Evolutionary conservation across 2,329 filamentous ascomycete genomes (phyloP), one percentile per base, ranked within the genome.

Genomic region (Pseudogymnoascus sp.): DNA sequence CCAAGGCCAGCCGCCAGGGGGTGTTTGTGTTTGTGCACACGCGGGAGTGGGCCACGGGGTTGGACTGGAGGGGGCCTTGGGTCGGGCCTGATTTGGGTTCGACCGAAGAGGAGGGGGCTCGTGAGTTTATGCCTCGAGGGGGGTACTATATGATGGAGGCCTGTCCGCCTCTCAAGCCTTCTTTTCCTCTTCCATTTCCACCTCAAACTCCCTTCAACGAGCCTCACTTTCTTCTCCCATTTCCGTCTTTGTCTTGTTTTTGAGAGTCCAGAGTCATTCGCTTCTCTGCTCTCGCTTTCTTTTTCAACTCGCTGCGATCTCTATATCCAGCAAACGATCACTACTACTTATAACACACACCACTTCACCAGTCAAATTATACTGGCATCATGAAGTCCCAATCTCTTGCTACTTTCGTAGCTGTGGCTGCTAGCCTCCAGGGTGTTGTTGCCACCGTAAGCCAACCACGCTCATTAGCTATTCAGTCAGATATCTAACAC

Each of bases 351-450:
- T 72, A 63, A 30, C 60, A 58, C 12, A 33, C 55, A 69, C 67
- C 70, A 64, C 62, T 69, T 70, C 62, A 65, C 65, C 64, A 65
- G 63, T 62, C 68, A 23, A 60, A 62, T 61, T 61, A 64, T 67
- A 68, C 60, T 60, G 69, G 64, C 73, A 77, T 60, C 64, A 79
- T 77, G 78, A 80, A 74, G 74, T 64, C 66, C 62, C 66, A 72
- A 63, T 71, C 75, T 52, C 67, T 72, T 42, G 58, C 67, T 45
- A 72, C 76, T 67, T 67, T 83, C 65, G 69, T 82, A 65, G 74
- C 78, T 61, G 74, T 79, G 67, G 77, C 78, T 66, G 71, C 80
- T 52, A 74, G 72, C 66, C 71, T 74, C 66, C 77, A 79, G 72
- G 78, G 78, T 69, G 79, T 76, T 67, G 71, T 77, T 55, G 80